Percentiles rank a stretch among this genome's conserved stretches.
phyloP scores from a whole-genome alignment of 495 filamentous ascomycete genomes.

The Aspergillus baeticus region DNA sequence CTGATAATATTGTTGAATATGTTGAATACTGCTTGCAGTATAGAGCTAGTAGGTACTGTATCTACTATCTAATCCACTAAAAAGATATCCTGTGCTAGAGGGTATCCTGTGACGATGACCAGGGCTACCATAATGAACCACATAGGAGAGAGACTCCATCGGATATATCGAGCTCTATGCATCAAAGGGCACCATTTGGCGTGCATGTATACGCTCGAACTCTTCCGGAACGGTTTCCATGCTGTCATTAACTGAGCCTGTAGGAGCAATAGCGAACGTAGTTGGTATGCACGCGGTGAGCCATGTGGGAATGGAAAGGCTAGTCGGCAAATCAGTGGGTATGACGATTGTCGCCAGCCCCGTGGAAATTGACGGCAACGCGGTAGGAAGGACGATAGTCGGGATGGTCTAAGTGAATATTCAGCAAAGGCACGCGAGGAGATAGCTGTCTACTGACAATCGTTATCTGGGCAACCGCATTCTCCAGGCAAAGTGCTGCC shows the following conservation, averaged over 20 bases:
- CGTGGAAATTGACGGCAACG: neutral
- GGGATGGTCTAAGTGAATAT: neutral
- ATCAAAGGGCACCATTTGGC: neutral
- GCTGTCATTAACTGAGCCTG: neutral
- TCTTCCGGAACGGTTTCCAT: neutral
- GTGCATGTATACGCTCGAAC: conserved; percentile 1
- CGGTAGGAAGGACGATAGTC: neutral
- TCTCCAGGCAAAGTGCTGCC: conserved; percentile 26
- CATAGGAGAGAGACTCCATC: too few species aligned
- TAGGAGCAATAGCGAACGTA: neutral
- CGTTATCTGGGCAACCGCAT: conserved; percentile 19
- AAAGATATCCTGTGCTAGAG: too few species aligned
- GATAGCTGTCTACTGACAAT: neutral
- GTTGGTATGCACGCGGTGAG: neutral
- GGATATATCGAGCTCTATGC: neutral
- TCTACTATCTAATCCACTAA: too few species aligned
- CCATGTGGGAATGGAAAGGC: neutral
- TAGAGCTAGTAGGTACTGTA: too few species aligned
- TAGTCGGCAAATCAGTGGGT: neutral
- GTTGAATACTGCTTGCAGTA: too few species aligned
- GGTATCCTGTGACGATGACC: neutral
- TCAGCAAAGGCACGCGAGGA: neutral
- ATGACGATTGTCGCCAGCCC: too few species aligned
- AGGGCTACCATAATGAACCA: neutral
- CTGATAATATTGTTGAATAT: too few species aligned